phyloP scores from a whole-genome alignment of 2,329 filamentous ascomycete species.

The Stylonectria norvegica region DNA sequence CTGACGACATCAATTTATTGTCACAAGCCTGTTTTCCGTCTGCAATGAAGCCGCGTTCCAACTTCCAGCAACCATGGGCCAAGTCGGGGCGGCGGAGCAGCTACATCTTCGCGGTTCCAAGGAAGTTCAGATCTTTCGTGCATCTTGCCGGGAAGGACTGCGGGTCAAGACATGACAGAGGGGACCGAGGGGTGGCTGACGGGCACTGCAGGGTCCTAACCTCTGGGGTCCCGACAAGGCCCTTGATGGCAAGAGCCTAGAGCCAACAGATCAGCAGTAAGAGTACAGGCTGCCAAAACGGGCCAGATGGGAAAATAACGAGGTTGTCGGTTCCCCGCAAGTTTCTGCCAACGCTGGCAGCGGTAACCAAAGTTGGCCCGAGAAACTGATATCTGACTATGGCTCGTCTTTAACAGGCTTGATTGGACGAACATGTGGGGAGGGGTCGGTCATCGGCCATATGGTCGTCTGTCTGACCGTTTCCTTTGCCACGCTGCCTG shows the following conservation, averaged over 20 bases:
- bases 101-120: neutral
- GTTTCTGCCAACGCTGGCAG: conserved; percentile 7
- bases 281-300: too few relatives aligned
- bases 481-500: conserved; percentile 3
- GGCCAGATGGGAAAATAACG: too few relatives aligned
- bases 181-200: too few relatives aligned
- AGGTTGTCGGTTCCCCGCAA: conserved; percentile 20
- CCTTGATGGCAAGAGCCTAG: too few relatives aligned
- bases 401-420: conserved; percentile 7
- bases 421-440: conserved; percentile 21
- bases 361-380: conserved; percentile 12
- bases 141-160: neutral
- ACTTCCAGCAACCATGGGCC: too few relatives aligned
- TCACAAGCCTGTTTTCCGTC: too few relatives aligned
- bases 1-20: too few relatives aligned
- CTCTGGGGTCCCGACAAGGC: too few relatives aligned
- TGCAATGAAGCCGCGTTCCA: too few relatives aligned
- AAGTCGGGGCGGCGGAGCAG: neutral
- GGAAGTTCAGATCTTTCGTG: neutral
- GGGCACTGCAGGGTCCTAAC: too few relatives aligned
- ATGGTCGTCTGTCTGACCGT: too few relatives aligned
- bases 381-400: conserved; percentile 27
- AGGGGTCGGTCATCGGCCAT: conserved; percentile 9
- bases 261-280: too few relatives aligned
- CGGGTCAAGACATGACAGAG: neutral